phyloP scores from a whole-genome alignment of 495 filamentous ascomycete genomes.

The Penicillium egyptiacum region DNA sequence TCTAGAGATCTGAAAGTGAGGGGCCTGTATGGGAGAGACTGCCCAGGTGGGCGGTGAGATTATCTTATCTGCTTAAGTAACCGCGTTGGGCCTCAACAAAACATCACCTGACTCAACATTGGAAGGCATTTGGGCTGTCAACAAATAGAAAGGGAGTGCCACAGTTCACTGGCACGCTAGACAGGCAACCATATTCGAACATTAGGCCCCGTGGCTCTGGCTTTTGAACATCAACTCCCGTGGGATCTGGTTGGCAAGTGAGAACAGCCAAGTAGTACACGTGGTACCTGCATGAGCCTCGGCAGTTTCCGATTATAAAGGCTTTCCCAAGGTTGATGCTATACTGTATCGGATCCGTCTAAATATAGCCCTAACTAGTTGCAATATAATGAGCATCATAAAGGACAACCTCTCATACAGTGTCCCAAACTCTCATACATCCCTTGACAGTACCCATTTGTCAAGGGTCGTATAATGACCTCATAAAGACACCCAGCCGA shows the following conservation, averaged over 20 bases:
- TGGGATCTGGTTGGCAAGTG: neutral
- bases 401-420: neutral
- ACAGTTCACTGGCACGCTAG: neutral
- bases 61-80: constrained; percentile 10
- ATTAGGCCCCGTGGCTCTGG: neutral
- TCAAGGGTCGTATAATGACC: neutral
- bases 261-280: neutral
- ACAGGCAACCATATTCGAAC: neutral
- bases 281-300: constrained; percentile 3
- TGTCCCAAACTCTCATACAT: neutral
- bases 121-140: no score
- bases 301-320: neutral
- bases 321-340: no score
- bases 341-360: no score
- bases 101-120: constrained; percentile 11
- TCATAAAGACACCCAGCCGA: neutral
- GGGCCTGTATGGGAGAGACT: constrained; percentile 1
- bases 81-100: constrained; percentile 18
- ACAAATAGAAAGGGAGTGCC: no score
- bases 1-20: neutral
- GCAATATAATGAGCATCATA: neutral
- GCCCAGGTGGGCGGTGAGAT: constrained; percentile 6
- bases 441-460: constrained; percentile 3
- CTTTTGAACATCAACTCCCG: neutral
- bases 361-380: neutral